These are phyloP conservation scores for Cotoneaster glaucophyllus DNA, from an alignment of 306 rosid genomes.

Conservation along the genomic window DNA sequence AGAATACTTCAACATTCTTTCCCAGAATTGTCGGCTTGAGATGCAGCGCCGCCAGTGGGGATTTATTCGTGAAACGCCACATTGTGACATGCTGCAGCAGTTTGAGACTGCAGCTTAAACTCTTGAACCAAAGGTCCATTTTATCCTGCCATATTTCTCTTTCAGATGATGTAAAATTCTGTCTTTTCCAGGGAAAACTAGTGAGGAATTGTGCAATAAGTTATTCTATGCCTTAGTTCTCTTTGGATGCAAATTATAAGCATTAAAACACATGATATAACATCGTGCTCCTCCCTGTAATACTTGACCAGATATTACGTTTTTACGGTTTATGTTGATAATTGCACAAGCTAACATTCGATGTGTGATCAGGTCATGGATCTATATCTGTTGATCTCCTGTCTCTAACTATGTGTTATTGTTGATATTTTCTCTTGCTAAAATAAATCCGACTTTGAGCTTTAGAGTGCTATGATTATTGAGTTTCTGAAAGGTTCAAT, in stretches of 20 bases:
- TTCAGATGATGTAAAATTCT: slow-evolving; percentile 35
- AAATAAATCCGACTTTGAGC: background rate
- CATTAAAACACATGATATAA: background rate
- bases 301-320: background rate
- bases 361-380: background rate
- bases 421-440: background rate
- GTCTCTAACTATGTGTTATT: background rate
- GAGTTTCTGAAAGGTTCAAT: background rate
- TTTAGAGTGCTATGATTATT: background rate
- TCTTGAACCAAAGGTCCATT: slow-evolving; percentile 32
- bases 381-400: background rate
- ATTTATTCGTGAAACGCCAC: slow-evolving; percentile 77
- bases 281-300: background rate
- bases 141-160: slow-evolving; percentile 24
- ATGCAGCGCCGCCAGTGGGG: slow-evolving; percentile 93
- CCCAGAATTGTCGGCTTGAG: slow-evolving; percentile 76
- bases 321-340: background rate
- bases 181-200: slow-evolving; percentile 11
- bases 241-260: background rate
- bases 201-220: slow-evolving; percentile 33
- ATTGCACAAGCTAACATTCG: background rate
- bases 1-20: slow-evolving; percentile 63
- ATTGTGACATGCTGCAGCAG: slow-evolving; percentile 70
- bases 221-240: slow-evolving; percentile 6
- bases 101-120: slow-evolving; percentile 40